These are phyloP conservation scores for Pisolithus thermaeus DNA, from an alignment of 1,284 basidiomycete genomes.

Conservation along the genomic window DNA sequence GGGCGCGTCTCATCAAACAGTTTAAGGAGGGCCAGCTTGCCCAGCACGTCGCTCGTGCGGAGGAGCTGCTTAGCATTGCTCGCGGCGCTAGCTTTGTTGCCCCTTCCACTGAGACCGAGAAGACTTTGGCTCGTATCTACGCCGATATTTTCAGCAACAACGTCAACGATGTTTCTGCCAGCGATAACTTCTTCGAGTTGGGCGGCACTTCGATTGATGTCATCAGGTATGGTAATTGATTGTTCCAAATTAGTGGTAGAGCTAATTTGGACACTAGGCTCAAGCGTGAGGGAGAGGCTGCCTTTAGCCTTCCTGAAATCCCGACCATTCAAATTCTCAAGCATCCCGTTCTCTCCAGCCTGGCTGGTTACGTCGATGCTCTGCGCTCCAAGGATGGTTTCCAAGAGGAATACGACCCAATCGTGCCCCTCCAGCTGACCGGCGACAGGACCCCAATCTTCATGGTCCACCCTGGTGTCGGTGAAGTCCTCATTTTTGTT, in stretches of 20 bases:
- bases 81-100: constrained; percentile 8
- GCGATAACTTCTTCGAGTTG: constrained; percentile 22
- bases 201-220: constrained; percentile 30
- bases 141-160: constrained; percentile 7
- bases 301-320: constrained; percentile 31
- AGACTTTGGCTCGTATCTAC: constrained; percentile 7
- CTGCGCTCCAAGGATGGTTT: constrained; percentile 13
- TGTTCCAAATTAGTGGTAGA: constrained; percentile 21
- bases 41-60: constrained; percentile 9
- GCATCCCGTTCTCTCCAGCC: constrained; percentile 31
- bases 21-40: constrained; percentile 11
- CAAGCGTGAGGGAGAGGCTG: constrained; percentile 32
- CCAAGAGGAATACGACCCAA: constrained; percentile 25
- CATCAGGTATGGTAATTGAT: constrained; percentile 12
- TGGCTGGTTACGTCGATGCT: constrained; percentile 25
- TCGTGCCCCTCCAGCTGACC: constrained; percentile 34
- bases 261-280: constrained; percentile 17
- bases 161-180: constrained; percentile 7
- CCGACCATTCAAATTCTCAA: constrained; percentile 38
- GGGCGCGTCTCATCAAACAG: constrained; percentile 7
- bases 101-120: constrained; percentile 8
- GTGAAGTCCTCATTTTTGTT: constrained; percentile 39
- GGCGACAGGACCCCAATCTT: constrained; percentile 40
- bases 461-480: constrained; percentile 36
- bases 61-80: constrained; percentile 7